Evolutionary conservation across 768 basidiomycete species (phyloP).

Genomic region (Auricularia cornea): DNA sequence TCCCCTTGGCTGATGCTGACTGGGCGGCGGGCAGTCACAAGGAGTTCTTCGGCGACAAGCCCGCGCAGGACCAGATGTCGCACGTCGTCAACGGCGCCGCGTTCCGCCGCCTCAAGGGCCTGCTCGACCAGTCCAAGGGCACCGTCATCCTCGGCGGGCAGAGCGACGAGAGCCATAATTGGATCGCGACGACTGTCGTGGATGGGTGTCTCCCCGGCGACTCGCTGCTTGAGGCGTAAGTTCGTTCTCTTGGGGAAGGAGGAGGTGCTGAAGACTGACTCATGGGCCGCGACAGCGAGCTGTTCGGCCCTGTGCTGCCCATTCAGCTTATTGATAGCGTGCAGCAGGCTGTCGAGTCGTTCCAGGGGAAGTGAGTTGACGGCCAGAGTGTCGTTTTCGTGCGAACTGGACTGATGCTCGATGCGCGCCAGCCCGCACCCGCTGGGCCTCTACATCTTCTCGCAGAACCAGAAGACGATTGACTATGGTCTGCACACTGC

Average conservation of each 20-base stretch:
- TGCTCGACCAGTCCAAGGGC: slow-evolving; percentile 63
- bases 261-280: too few species aligned
- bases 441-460: slow-evolving; percentile 71
- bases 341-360: slow-evolving; percentile 62
- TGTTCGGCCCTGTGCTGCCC: slow-evolving; percentile 78
- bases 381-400: too few species aligned
- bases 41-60: slow-evolving; percentile 42
- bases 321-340: slow-evolving; percentile 62
- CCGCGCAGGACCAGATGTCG: slow-evolving; percentile 33
- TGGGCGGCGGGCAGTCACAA: too few species aligned
- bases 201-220: slow-evolving; percentile 54
- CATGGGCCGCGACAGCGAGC: slow-evolving; percentile 35
- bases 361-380: slow-evolving; percentile 52
- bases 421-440: slow-evolving; percentile 51
- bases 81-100: slow-evolving; percentile 49
- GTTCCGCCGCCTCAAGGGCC: slow-evolving; percentile 47
- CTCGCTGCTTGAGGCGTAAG: slow-evolving; percentile 61
- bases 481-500: slow-evolving; percentile 39
- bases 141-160: slow-evolving; percentile 56
- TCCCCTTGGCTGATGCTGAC: too few species aligned
- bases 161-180: slow-evolving; percentile 46
- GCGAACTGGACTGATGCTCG: background rate
- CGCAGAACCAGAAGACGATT: slow-evolving; percentile 49
- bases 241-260: too few species aligned
- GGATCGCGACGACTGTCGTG: slow-evolving; percentile 68